Evolutionary conservation across 345 rosid genomes (phyloP), one percentile per base, ranked within the genome.

Genomic region (Camelina laxa): DNA sequence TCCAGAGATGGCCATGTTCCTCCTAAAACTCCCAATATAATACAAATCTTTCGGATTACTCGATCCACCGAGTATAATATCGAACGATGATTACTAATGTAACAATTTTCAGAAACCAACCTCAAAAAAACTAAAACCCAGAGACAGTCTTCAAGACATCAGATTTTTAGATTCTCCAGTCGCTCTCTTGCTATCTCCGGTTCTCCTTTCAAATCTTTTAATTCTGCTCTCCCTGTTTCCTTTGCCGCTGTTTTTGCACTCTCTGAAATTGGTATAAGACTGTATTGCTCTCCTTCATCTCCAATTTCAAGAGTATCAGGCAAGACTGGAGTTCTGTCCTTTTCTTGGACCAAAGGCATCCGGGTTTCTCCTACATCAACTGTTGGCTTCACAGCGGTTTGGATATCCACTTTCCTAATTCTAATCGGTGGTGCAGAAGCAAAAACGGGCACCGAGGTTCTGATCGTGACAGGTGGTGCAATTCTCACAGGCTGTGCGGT

Each of bases 381-480:
- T 11, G 76, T 30, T 6, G 81, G 60, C 60, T 75, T 72, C 22
- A 44, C 45, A 56, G 38, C 48, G 7, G 62, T 69, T 49, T 73
- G 71, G 55, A 71, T 44, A 79, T 85, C 80, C 77, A 84, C 89
- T 78, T 77, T 85, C 5, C 60, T 60, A 60, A 77, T 80, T 59
- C 16, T 79, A 19, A 69, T 61, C 4, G 80, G 84, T 19, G 95
- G 83, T 16, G 92, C 86, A 36, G 78, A 60, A 33, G 97, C 87
- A 81, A 78, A 87, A 16, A 87, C 97, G 0, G 92, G 97, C 54
- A 87, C 83, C 0, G 80, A 85, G 66, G 86, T 97, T 82, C 97
- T 84, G 39, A 95, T 80, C 4, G 90, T 86, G 70, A 92, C 93
- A 16, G 97, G 86, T 3, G 87, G 86, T 0, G 97, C 95, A 36